Percentiles rank a stretch among this genome's conserved stretches.
Conservation (phyloP, 345 rosid genomes). For the Salix caprea region DNA sequence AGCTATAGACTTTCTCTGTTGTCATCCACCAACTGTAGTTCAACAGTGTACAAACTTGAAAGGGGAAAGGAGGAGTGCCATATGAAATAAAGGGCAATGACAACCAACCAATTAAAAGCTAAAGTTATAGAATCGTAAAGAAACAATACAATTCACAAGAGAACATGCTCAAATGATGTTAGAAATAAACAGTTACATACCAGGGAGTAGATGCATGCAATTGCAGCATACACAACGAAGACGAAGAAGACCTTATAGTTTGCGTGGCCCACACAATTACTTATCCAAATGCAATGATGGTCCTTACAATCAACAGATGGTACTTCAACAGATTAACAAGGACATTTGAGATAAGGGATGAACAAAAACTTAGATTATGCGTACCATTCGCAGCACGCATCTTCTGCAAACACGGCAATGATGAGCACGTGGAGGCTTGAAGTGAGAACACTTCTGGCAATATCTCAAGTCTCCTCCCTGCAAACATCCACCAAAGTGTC, state of each 20-base stretch:
- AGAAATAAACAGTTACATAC: slow-evolving; percentile 34
- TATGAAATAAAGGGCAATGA: background rate
- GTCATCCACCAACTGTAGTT: background rate
- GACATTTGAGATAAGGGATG: slow-evolving; percentile 16
- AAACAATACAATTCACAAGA: background rate
- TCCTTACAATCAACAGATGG: slow-evolving; percentile 62
- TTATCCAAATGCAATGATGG: slow-evolving; percentile 97
- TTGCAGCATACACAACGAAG: slow-evolving; percentile 69
- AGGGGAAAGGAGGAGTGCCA: background rate
- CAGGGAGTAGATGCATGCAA: slow-evolving; percentile 73
- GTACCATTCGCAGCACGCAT: slow-evolving; percentile 90
- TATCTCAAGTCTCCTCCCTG: slow-evolving; percentile 94
- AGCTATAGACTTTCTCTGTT: background rate
- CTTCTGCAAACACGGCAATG: slow-evolving; percentile 92
- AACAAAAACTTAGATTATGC: slow-evolving; percentile 21
- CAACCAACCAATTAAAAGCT: background rate
- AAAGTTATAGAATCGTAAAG: background rate
- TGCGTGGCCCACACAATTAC: slow-evolving; percentile 87
- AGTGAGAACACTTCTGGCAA: slow-evolving; percentile 84
- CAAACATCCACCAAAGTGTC: slow-evolving; percentile 21
- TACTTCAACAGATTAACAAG: slow-evolving; percentile 29
- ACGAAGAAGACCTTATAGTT: slow-evolving; percentile 87
- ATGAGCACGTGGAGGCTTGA: slow-evolving; percentile 92
- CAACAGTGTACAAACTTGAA: background rate
- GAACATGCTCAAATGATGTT: background rate